These are phyloP conservation scores for Mucor irregularis DNA, from an alignment of 371 early-diverging fungal species.

Conservation along the genomic window DNA sequence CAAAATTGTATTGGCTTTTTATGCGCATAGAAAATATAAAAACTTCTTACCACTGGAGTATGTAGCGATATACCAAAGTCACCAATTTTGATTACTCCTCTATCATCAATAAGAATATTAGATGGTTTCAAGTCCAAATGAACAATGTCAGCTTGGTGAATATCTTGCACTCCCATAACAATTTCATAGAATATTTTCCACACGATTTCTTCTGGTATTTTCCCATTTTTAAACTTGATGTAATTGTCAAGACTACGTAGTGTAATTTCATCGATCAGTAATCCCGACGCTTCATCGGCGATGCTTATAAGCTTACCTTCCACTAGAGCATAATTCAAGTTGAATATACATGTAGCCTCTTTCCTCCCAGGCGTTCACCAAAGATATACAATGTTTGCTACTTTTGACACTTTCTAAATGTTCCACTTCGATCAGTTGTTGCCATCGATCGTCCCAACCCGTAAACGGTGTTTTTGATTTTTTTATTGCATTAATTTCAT, in stretches of 20 bases:
- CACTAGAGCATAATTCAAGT: slow-evolving; percentile 81
- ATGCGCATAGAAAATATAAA: background rate
- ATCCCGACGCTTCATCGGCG: background rate
- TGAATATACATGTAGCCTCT: slow-evolving; percentile 84
- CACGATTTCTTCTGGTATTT: slow-evolving; percentile 63
- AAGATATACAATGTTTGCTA: slow-evolving; percentile 64
- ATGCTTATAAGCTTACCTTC: slow-evolving; percentile 66
- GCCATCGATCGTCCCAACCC: slow-evolving; percentile 73
- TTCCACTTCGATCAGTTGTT: slow-evolving; percentile 79
- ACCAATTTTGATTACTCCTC: slow-evolving; percentile 74
- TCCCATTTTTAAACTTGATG: slow-evolving; percentile 18
- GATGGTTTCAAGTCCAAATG: slow-evolving; percentile 93
- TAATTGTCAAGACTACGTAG: slow-evolving; percentile 24
- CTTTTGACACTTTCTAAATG: slow-evolving; percentile 67
- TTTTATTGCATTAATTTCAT: slow-evolving; percentile 75
- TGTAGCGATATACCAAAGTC: slow-evolving; percentile 87
- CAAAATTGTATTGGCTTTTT: background rate
- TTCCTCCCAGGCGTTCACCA: slow-evolving; percentile 92
- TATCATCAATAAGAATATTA: slow-evolving; percentile 74
- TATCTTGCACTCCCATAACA: slow-evolving; percentile 69
- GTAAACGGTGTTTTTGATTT: slow-evolving; percentile 66
- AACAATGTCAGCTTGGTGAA: slow-evolving; percentile 71
- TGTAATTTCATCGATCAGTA: background rate
- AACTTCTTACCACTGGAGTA: slow-evolving; percentile 53
- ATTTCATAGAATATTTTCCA: slow-evolving; percentile 85